These are phyloP conservation scores for Microcyclospora pomicola DNA, from an alignment of 2,329 filamentous ascomycete species.

Conservation along the genomic window DNA sequence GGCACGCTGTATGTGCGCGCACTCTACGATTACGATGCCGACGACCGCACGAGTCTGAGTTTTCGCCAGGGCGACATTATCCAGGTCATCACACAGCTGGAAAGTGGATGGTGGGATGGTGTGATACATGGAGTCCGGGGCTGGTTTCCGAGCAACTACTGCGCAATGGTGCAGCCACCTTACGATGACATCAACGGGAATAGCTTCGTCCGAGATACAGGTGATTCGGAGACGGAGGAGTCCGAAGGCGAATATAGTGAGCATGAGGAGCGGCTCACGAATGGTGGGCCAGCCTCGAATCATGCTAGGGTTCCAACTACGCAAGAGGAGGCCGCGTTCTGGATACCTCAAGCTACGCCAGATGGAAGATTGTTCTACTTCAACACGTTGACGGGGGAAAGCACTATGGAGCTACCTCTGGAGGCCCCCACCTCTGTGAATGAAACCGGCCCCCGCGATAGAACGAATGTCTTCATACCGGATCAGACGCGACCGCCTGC, in stretches of 20 bases:
- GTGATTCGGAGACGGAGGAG: constrained; percentile 33
- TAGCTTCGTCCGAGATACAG: constrained; percentile 43
- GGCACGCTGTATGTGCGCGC: constrained; percentile 76
- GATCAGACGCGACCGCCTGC: constrained; percentile 81
- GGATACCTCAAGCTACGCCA: constrained; percentile 93
- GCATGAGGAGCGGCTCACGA: constrained; percentile 35
- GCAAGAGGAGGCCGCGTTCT: constrained; percentile 85
- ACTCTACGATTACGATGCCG: constrained; percentile 93
- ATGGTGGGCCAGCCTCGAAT: constrained; percentile 26
- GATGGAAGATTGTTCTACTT: constrained; percentile 94
- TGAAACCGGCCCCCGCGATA: constrained; percentile 76
- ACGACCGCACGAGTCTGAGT: constrained; percentile 91
- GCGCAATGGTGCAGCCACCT: constrained; percentile 65
- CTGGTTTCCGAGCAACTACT: constrained; percentile 99
- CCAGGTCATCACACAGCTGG: constrained; percentile 93
- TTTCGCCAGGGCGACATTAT: constrained; percentile 96
- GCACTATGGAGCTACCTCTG: constrained; percentile 83
- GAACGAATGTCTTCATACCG: constrained; percentile 75
- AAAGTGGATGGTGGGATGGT: constrained; percentile 99
- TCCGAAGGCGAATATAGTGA: constrained; percentile 53
- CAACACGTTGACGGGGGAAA: constrained; percentile 92
- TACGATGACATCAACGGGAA: constrained; percentile 55
- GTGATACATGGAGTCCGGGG: constrained; percentile 92
- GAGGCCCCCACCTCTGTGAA: constrained; percentile 71
- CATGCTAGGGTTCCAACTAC: constrained; percentile 51